These are phyloP conservation scores for Chondrus crispus DNA, from an alignment of 23 red algal species.

Conservation along the genomic window DNA sequence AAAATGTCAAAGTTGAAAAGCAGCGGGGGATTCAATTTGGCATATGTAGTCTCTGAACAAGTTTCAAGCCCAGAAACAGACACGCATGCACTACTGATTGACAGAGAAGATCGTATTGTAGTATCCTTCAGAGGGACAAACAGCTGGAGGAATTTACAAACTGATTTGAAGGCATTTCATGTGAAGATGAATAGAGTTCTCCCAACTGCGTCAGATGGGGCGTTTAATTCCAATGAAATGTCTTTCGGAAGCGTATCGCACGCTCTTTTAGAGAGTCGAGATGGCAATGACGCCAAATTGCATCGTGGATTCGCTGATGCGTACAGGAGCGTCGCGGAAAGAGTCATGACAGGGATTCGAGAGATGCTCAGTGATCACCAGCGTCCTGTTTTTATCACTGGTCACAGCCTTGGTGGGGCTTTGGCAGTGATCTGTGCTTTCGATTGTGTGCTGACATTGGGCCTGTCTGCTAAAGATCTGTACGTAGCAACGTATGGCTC, in stretches of 20 bases:
- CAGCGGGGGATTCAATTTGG: conserved; percentile 17
- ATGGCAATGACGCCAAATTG: conserved; percentile 44
- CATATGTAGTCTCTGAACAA: conserved; percentile 15
- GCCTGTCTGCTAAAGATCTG: conserved; percentile 44
- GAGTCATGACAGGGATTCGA: conserved; percentile 43
- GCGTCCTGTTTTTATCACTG: conserved; percentile 70
- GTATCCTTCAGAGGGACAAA: conserved; percentile 79
- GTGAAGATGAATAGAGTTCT: conserved; percentile 37
- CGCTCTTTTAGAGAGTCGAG: conserved; percentile 37
- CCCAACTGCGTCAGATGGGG: conserved; percentile 21
- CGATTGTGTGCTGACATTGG: conserved; percentile 42
- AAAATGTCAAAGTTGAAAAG: conserved; percentile 52
- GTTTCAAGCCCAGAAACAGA: conserved; percentile 59
- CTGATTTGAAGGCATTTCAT: conserved; percentile 61
- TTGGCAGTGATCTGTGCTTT: conserved; percentile 66
- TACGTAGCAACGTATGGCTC: conserved; percentile 76
- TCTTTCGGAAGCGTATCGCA: conserved; percentile 26
- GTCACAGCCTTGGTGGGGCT: conserved; percentile 66
- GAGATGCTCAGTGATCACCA: conserved; percentile 30
- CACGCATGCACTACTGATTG: conserved; percentile 63
- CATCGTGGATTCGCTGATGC: conserved; percentile 69
- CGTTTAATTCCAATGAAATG: neutral
- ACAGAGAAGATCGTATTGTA: conserved; percentile 69
- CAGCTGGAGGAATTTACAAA: conserved; percentile 60
- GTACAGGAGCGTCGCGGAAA: conserved; percentile 55